phyloP scores from a whole-genome alignment of 129 eudicot species.

The Helianthus tuberosus region DNA sequence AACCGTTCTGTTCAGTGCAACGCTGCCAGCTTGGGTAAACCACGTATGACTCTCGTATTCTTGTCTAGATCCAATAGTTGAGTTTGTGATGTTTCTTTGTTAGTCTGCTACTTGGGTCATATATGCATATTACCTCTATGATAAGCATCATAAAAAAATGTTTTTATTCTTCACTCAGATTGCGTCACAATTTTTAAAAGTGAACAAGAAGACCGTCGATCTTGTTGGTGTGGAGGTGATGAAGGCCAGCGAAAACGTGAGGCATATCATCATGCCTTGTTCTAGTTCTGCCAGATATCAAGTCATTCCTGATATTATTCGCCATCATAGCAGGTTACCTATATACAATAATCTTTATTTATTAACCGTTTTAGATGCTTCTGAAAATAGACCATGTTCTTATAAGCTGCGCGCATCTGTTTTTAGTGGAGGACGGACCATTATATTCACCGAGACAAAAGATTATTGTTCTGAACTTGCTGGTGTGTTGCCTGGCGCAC shows the following conservation, averaged over 20 bases:
- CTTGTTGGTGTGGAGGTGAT: slow-evolving; percentile 72
- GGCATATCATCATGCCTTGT: slow-evolving; percentile 84
- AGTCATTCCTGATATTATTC: slow-evolving; percentile 89
- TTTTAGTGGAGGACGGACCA: slow-evolving; percentile 85
- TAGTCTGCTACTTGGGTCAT: slow-evolving; percentile 5
- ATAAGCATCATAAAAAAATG: not conserved
- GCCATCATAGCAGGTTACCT: slow-evolving; percentile 87
- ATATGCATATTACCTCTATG: not conserved
- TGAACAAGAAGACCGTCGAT: slow-evolving; percentile 68
- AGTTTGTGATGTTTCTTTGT: slow-evolving; percentile 7
- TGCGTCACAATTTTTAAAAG: slow-evolving; percentile 64
- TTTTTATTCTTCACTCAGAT: slow-evolving; percentile 46
- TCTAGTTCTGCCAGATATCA: slow-evolving; percentile 76
- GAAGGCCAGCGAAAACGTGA: slow-evolving; percentile 70
- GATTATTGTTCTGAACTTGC: slow-evolving; percentile 84
- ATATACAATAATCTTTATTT: slow-evolving; percentile 3
- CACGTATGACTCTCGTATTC: slow-evolving; percentile 47
- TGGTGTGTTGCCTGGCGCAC: slow-evolving; percentile 80
- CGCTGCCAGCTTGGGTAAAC: slow-evolving; percentile 85
- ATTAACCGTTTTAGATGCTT: not conserved
- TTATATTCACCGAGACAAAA: slow-evolving; percentile 83
- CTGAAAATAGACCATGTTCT: not conserved
- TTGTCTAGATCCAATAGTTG: not conserved
- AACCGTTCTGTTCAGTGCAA: slow-evolving; percentile 93
- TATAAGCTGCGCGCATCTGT: not conserved